A percentile compares a stretch with the other conserved stretches of the same genome.
phyloP scores from a whole-genome alignment of 2,329 filamentous ascomycete species.

The Myriosclerotinia scirpicola region DNA sequence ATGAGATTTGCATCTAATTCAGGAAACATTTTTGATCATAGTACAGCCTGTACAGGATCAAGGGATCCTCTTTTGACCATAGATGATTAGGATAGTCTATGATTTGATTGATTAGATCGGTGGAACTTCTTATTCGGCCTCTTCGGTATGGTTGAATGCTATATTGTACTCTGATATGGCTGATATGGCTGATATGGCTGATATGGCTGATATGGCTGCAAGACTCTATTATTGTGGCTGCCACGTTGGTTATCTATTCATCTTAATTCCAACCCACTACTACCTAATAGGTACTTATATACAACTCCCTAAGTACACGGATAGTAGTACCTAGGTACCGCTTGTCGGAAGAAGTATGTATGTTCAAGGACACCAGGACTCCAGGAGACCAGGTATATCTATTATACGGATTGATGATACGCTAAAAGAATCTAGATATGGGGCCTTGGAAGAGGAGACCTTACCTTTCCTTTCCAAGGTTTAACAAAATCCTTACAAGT shows the following conservation, averaged over 20 bases:
- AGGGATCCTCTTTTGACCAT: conserved; percentile 16
- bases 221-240: conserved; percentile 6
- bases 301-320: background rate
- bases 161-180: background rate
- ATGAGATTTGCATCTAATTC: conserved; percentile 21
- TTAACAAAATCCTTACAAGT: conserved; percentile 18
- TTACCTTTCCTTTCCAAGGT: conserved; percentile 5
- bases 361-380: conserved; percentile 1
- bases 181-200: background rate
- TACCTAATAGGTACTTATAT: too few species aligned
- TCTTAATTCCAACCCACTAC: conserved; percentile 1
- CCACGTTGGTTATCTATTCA: conserved; percentile 17
- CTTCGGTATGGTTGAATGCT: background rate
- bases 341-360: conserved; percentile 1
- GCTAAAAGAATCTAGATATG: conserved; percentile 13
- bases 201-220: too few species aligned
- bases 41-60: conserved; percentile 14
- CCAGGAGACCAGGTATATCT: background rate
- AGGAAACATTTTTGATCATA: conserved; percentile 11
- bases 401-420: conserved; percentile 1
- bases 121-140: conserved; percentile 10
- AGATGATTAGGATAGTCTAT: background rate
- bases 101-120: conserved; percentile 17
- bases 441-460: conserved; percentile 12
- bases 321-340: conserved; percentile 6